Base-by-base conservation (phyloP, 1,284 basidiomycete genomes). In the Moesziomyces globuligerus region DNA sequence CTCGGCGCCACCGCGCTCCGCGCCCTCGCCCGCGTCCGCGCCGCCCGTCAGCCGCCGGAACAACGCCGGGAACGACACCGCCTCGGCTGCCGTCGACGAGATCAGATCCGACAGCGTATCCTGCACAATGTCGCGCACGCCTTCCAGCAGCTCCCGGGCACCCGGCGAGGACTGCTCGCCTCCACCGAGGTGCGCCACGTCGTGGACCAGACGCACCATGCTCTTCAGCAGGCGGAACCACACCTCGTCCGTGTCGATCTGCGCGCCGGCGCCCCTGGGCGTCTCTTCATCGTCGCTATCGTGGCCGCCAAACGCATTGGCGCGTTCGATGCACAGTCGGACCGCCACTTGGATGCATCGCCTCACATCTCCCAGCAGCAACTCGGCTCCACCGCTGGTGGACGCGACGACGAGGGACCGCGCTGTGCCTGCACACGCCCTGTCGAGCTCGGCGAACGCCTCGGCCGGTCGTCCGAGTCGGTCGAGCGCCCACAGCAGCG, bases 171-270 rank as follows among this genome's bases (percentile, higher is more conserved):
- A 3, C 8, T 8, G 24, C 5, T 1, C 21, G 25, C n/a, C 24
- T 9, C 48, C 32, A 7, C 42, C 50, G 1, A 62, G 47, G 25
- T 59, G 55, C 1, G 69, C 58, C 17, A 72, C 59, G 25, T 67
- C 64, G 24, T 95, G 92, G 4, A 94, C 89, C 40, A 88, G 87
- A 53, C 89, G 87, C 51, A 95, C 90, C 75, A 94, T 89, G 62
- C 90, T 89, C 71, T 88, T 89, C 28, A 97, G 86, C 0, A 96
- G 85, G 61, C 88, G 87, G 81, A 92, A 94, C 94, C 94, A 98
- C 72, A 94, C 87, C 72, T 96, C 92, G 78, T 94, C 92, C 15
- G 90, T 84, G 2, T 89, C 86, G 28, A 72, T 25, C 11, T 29
- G 44, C 21, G 38, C 48, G 28, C 25, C 41, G 7, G 26, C 34